These are phyloP conservation scores for Blastobotrys apis DNA, from an alignment of 1,139 yeast species.

Conservation along the genomic window DNA sequence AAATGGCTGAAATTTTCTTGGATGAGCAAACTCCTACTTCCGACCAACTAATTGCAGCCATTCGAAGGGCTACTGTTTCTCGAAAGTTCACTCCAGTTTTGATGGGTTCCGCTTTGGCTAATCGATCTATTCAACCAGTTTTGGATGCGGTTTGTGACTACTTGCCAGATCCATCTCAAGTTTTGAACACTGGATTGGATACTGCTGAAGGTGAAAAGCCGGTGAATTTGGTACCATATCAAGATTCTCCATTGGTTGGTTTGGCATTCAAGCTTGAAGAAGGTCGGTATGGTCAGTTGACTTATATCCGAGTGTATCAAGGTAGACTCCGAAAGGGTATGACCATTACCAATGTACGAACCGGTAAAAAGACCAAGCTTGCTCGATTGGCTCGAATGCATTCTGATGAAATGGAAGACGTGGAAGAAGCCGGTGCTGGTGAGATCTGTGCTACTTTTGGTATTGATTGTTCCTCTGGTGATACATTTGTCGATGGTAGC, in stretches of 20 bases:
- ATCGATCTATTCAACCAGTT: slow-evolving; percentile 91
- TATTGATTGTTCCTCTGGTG: slow-evolving; percentile 99
- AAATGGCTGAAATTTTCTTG: slow-evolving; percentile 86
- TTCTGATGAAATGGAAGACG: slow-evolving; percentile 98
- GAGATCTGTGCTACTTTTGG: slow-evolving; percentile 99
- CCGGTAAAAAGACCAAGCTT: slow-evolving; percentile 90
- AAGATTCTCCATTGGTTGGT: slow-evolving; percentile 82
- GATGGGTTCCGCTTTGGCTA: slow-evolving; percentile 98
- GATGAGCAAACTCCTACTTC: slow-evolving; percentile 86
- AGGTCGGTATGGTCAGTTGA: slow-evolving; percentile 95
- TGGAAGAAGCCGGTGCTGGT: slow-evolving; percentile 93
- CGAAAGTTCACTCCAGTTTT: slow-evolving; percentile 96
- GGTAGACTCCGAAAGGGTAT: slow-evolving; percentile 90
- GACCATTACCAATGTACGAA: slow-evolving; percentile 81
- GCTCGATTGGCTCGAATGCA: slow-evolving; percentile 98
- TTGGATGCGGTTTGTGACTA: slow-evolving; percentile 94
- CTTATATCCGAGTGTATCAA: slow-evolving; percentile 94
- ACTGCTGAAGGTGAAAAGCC: slow-evolving; percentile 64
- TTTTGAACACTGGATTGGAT: slow-evolving; percentile 85
- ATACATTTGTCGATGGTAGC: slow-evolving; percentile 81
- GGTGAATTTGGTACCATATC: slow-evolving; percentile 69
- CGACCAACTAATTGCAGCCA: slow-evolving; percentile 80
- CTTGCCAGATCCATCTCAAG: slow-evolving; percentile 91
- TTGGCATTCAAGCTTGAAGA: slow-evolving; percentile 97
- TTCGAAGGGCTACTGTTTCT: slow-evolving; percentile 94